phyloP scores from a whole-genome alignment of 345 rosid genomes.

The Salix udensis region DNA sequence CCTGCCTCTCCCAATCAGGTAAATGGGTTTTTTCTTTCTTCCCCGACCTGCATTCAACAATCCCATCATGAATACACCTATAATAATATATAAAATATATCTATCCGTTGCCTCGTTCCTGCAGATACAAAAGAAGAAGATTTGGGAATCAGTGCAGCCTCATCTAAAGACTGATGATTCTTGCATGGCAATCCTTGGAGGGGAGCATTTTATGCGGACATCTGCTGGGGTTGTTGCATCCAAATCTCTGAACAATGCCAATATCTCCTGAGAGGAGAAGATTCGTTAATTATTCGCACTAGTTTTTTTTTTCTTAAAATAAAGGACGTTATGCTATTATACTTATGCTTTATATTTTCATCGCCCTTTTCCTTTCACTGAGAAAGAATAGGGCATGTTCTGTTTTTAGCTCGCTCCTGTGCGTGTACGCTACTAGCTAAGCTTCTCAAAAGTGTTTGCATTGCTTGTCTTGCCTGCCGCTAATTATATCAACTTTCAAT shows the following conservation, averaged over 20 bases:
- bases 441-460: too few relatives aligned
- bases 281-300: not conserved
- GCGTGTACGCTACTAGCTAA: too few relatives aligned
- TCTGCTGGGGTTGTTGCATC: constrained; percentile 61
- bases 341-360: too few relatives aligned
- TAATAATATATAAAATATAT: not conserved
- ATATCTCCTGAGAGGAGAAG: constrained; percentile 47
- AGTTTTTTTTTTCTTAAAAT: not conserved
- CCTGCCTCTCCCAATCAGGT: constrained; percentile 82
- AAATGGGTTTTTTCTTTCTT: not conserved
- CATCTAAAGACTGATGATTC: constrained; percentile 70
- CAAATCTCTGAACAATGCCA: constrained; percentile 57
- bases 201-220: constrained; percentile 60
- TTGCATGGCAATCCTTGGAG: constrained; percentile 51
- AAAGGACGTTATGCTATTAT: too few relatives aligned
- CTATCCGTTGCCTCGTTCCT: not conserved
- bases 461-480: too few relatives aligned
- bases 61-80: not conserved
- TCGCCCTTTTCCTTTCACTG: too few relatives aligned
- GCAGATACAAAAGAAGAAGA: constrained; percentile 88
- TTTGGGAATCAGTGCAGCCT: constrained; percentile 88
- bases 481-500: too few relatives aligned
- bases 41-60: not conserved
- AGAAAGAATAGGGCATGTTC: not conserved
- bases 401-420: too few relatives aligned